Conservation (phyloP, 2,329 filamentous ascomycete genomes). For the Sporothrix variecibatus region DNA sequence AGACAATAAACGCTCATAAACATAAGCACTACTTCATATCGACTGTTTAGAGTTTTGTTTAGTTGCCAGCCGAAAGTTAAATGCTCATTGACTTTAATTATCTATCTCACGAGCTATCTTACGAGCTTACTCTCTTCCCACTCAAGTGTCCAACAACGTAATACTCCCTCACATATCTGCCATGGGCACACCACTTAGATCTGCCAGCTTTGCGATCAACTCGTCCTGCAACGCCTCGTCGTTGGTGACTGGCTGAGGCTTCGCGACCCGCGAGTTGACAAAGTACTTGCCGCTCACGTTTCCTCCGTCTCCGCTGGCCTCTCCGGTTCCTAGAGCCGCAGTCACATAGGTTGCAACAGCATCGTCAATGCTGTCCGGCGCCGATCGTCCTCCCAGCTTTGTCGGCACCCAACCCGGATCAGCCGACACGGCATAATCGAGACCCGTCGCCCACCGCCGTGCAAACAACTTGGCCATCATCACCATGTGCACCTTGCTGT, state of each 20-base stretch:
- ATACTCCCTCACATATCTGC: background rate
- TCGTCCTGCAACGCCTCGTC: conserved; percentile 48
- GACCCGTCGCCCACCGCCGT: conserved; percentile 40
- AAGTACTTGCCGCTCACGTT: conserved; percentile 45
- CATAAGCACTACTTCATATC: too few relatives aligned
- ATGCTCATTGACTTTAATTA: too few relatives aligned
- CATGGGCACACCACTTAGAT: conserved; percentile 35
- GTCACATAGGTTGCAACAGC: conserved; percentile 51
- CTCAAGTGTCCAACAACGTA: too few relatives aligned
- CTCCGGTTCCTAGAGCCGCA: conserved; percentile 46
- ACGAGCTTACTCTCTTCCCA: background rate
- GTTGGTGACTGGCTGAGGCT: conserved; percentile 37
- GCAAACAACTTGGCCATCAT: conserved; percentile 58
- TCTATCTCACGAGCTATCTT: too few relatives aligned
- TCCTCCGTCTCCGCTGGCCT: conserved; percentile 31
- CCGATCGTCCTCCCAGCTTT: conserved; percentile 54
- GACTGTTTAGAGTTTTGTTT: background rate
- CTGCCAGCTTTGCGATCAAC: conserved; percentile 43
- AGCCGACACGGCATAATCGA: conserved; percentile 40
- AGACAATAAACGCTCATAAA: background rate
- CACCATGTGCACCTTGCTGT: conserved; percentile 58
- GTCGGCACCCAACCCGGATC: conserved; percentile 58
- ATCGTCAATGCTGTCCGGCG: conserved; percentile 50
- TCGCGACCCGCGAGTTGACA: conserved; percentile 37
- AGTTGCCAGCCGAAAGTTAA: background rate